Evolutionary conservation across 163 green algal genomes (phyloP), one percentile per base, ranked within the genome.

Genomic region (Scenedesmus sp.): DNA sequence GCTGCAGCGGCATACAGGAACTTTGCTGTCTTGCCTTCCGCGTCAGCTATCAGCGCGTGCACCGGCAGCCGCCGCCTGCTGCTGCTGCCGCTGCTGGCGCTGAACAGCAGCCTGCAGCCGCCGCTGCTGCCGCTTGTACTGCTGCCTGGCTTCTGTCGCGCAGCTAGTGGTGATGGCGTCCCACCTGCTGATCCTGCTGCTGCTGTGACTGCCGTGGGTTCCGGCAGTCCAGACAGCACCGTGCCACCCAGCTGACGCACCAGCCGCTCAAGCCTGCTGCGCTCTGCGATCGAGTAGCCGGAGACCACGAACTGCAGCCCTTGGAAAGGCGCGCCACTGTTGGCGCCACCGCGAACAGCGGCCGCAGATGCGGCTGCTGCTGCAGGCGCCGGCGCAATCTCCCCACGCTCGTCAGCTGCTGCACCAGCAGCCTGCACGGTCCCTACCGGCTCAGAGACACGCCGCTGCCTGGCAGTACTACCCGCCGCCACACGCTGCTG

Each of bases 1-100:
- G 49, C 72, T 86, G 86, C 86, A 24, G 86, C 86, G 43, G 86
- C 86, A 85, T 51, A 90, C 49, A 85, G n/a, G 42, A 61, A 84
- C 44, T 85, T 85, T n/a, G 43, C 33, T 20, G 70, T 90, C 24
- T 84, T 73, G 20, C 86, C 16, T 56, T 59, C 43, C 35, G 33
- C 37, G 1, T 86, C 70, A 43, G 86, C 86, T 59, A 85, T 81
- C 72, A 81, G 30, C 43, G 33, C 78, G 7, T 90, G 26, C 24
- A 90, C 86, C 1, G 37, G 37, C 49, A 78, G 13, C n/a, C 83
- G 53, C 83, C n/a, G 83, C 33, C 53, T 72, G 46, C 46, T 43
- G 33, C n/a, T 87, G 35, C 81, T 43, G 35, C 81, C 26, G 16
- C 81, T 70, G 43, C 81, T 87, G 16, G 49, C 43, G 40, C 46